Conservation (phyloP, 2,329 filamentous ascomycete species). For the Colletotrichum salicis region DNA sequence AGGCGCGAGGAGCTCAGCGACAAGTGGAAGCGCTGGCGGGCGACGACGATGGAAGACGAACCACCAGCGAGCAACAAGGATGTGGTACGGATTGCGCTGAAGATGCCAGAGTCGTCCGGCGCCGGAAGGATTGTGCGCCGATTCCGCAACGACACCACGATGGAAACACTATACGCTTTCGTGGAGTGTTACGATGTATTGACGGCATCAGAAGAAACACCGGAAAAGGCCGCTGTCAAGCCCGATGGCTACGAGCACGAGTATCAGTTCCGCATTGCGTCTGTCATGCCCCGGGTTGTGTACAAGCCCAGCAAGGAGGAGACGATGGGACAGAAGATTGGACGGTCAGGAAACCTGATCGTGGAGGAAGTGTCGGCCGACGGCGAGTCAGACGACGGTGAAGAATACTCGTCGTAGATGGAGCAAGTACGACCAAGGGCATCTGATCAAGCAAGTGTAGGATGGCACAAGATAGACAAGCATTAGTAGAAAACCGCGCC, state of each 20-base stretch:
- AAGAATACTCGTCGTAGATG: constrained; percentile 14
- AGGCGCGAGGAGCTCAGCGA: constrained; percentile 56
- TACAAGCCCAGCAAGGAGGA: constrained; percentile 75
- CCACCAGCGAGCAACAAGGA: constrained; percentile 72
- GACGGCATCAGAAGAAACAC: constrained; percentile 48
- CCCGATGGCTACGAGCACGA: constrained; percentile 80
- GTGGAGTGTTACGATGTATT: constrained; percentile 87
- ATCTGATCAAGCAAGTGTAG: background rate
- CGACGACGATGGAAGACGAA: constrained; percentile 73
- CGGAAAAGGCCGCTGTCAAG: constrained; percentile 47
- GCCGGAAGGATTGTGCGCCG: constrained; percentile 81
- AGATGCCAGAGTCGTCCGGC: constrained; percentile 68
- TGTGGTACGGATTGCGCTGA: constrained; percentile 76
- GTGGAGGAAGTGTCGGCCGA: constrained; percentile 74
- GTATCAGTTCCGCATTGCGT: constrained; percentile 87
- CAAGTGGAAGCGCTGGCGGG: constrained; percentile 87
- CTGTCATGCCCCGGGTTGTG: constrained; percentile 84
- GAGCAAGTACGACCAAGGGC: background rate
- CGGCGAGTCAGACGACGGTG: constrained; percentile 33
- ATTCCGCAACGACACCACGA: constrained; percentile 74
- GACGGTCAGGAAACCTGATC: constrained; percentile 86
- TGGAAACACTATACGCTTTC: constrained; percentile 95
- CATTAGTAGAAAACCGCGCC: constrained; percentile 2
- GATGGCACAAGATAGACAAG: background rate
- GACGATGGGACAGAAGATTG: constrained; percentile 78